phyloP scores from a whole-genome alignment of 1,139 yeast species.

The Yamadazyma epiphylla region DNA sequence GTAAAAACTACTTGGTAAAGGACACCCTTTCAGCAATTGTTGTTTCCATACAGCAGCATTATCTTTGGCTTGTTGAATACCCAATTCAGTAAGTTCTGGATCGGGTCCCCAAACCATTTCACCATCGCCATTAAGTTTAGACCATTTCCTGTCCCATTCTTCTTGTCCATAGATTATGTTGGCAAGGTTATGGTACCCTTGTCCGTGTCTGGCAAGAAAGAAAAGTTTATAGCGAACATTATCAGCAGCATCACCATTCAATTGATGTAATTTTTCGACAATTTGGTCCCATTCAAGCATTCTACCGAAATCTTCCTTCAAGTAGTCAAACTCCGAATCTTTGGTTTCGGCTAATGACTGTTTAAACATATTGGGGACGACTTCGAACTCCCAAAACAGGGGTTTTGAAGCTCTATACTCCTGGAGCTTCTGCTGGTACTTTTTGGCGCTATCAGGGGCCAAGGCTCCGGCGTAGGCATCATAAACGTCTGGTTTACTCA shows the following conservation, averaged over 20 bases:
- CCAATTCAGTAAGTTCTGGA: conserved; percentile 40
- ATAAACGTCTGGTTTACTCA: conserved; percentile 16
- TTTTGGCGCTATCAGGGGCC: conserved; percentile 10
- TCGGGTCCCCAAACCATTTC: conserved; percentile 46
- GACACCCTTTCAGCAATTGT: conserved; percentile 18
- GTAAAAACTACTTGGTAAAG: conserved; percentile 28
- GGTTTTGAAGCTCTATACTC: conserved; percentile 9
- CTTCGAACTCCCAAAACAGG: conserved; percentile 32
- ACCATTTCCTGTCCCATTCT: conserved; percentile 44
- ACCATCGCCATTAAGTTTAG: conserved; percentile 40
- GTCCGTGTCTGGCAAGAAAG: conserved; percentile 45
- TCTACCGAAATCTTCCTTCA: conserved; percentile 38
- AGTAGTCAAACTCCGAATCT: conserved; percentile 33
- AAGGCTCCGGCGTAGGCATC: conserved; percentile 14
- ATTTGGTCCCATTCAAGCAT: conserved; percentile 31
- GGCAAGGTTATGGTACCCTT: conserved; percentile 45
- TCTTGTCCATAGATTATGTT: conserved; percentile 39
- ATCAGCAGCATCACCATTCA: conserved; percentile 23
- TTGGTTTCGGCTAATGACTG: conserved; percentile 37
- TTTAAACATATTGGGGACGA: conserved; percentile 34
- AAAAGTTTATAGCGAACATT: conserved; percentile 33
- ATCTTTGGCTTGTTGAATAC: conserved; percentile 35
- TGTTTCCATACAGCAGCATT: conserved; percentile 22
- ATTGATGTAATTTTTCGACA: conserved; percentile 18
- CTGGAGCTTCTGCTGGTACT: conserved; percentile 12